A percentile compares a stretch with the other conserved stretches of the same genome.
Evolutionary conservation across 768 basidiomycete species (phyloP).

Genomic region (Pholiota microspora): DNA sequence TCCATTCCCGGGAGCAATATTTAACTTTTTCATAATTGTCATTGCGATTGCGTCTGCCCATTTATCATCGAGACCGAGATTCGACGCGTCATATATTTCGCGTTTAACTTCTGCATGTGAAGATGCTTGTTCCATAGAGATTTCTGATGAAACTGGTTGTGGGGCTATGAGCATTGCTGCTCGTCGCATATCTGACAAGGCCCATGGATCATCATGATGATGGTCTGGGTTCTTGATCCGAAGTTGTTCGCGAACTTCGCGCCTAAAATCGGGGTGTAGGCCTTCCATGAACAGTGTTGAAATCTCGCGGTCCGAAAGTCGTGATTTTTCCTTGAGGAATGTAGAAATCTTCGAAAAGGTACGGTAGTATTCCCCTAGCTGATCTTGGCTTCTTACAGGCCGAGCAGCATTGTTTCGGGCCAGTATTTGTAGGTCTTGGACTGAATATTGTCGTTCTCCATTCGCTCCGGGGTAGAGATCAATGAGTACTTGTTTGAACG

Average conservation of each 20-base stretch:
- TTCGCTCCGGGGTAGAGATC: neutral
- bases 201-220: constrained; percentile 12
- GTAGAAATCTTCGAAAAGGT: neutral
- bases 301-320: constrained; percentile 4
- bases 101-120: neutral
- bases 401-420: neutral
- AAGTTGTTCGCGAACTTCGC: constrained; percentile 6
- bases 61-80: neutral
- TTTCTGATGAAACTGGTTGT: neutral
- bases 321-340: neutral
- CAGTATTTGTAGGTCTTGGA: neutral
- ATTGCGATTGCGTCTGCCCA: neutral
- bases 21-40: neutral
- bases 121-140: neutral
- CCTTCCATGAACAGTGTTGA: constrained; percentile 8
- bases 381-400: neutral
- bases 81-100: neutral
- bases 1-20: neutral
- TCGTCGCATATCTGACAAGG: constrained; percentile 1
- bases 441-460: neutral
- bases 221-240: constrained; percentile 8
- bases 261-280: constrained; percentile 5
- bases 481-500: neutral
- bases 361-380: constrained; percentile 12
- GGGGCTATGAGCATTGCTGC: constrained; percentile 2